phyloP scores from a whole-genome alignment of 306 rosid genomes.

The Dalbergia cultrata region DNA sequence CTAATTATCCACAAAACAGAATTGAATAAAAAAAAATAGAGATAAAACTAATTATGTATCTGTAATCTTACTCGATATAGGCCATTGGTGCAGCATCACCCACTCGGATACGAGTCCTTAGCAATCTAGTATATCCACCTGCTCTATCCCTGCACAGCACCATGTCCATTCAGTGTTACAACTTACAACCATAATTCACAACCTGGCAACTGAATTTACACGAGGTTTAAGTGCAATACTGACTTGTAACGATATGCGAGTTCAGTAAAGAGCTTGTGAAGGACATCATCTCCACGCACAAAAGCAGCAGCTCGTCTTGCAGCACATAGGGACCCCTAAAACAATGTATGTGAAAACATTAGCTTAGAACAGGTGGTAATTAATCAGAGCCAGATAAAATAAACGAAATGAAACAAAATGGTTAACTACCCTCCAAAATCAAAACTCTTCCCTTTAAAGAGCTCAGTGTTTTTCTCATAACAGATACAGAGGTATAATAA shows the following conservation, averaged over 20 bases:
- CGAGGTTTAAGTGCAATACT: constrained; percentile 29
- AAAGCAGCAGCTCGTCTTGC: constrained; percentile 86
- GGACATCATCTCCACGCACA: constrained; percentile 90
- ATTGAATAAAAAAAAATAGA: too few relatives aligned
- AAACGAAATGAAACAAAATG: background rate
- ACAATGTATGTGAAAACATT: constrained; percentile 21
- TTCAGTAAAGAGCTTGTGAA: constrained; percentile 93
- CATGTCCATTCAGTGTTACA: constrained; percentile 42
- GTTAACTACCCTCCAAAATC: background rate
- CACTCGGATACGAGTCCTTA: constrained; percentile 89
- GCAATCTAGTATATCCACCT: constrained; percentile 95
- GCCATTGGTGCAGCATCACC: constrained; percentile 99
- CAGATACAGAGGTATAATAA: too few relatives aligned
- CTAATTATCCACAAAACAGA: background rate
- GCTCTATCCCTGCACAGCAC: constrained; percentile 75
- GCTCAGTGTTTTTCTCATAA: too few relatives aligned
- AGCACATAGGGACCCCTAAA: constrained; percentile 80
- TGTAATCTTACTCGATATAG: constrained; percentile 79
- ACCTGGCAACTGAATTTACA: constrained; percentile 4
- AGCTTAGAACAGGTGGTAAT: constrained; percentile 9
- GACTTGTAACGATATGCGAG: constrained; percentile 93
- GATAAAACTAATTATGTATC: background rate
- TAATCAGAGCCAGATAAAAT: constrained; percentile 13
- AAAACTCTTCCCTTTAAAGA: too few relatives aligned
- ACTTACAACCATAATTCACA: background rate